Evolutionary conservation across 805 yeast genomes (phyloP).

Genomic region (Cyberlindnera veronae): DNA sequence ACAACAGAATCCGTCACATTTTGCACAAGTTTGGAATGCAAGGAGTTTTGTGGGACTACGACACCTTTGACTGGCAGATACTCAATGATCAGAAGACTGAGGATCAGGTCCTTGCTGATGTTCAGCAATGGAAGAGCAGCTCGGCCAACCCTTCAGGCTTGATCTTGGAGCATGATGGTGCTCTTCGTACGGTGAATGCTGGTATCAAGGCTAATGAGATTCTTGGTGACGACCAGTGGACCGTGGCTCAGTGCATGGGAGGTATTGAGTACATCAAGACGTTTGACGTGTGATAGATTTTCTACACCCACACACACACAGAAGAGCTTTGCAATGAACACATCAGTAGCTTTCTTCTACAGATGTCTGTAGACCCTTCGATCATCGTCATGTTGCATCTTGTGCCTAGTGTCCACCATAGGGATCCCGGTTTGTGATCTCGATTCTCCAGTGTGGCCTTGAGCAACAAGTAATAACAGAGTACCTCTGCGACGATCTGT

Average conservation of each 20-base stretch:
- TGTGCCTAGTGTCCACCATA: too few species aligned
- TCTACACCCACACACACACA: not conserved
- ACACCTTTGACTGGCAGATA: conserved; percentile 88
- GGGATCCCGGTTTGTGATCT: too few species aligned
- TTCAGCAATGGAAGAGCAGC: conserved; percentile 46
- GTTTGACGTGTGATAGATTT: conserved; percentile 6
- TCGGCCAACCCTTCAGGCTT: conserved; percentile 46
- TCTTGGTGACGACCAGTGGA: conserved; percentile 58
- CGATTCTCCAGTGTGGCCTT: too few species aligned
- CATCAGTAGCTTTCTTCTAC: too few species aligned
- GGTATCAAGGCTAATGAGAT: conserved; percentile 59
- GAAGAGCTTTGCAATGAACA: too few species aligned
- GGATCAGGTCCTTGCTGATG: conserved; percentile 51
- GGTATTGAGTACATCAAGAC: conserved; percentile 22
- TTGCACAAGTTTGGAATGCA: conserved; percentile 83
- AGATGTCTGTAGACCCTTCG: too few species aligned
- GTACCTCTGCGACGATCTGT: too few species aligned
- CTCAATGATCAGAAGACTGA: conserved; percentile 49
- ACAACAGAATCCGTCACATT: conserved; percentile 77
- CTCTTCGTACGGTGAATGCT: conserved; percentile 59
- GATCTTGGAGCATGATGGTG: conserved; percentile 84
- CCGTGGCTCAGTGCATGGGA: conserved; percentile 59
- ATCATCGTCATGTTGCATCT: too few species aligned
- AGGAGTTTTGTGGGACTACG: conserved; percentile 87
- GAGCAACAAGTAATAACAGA: too few species aligned